Base-by-base conservation (phyloP, 2,329 filamentous ascomycete genomes). In the Colletotrichum somersetense region DNA sequence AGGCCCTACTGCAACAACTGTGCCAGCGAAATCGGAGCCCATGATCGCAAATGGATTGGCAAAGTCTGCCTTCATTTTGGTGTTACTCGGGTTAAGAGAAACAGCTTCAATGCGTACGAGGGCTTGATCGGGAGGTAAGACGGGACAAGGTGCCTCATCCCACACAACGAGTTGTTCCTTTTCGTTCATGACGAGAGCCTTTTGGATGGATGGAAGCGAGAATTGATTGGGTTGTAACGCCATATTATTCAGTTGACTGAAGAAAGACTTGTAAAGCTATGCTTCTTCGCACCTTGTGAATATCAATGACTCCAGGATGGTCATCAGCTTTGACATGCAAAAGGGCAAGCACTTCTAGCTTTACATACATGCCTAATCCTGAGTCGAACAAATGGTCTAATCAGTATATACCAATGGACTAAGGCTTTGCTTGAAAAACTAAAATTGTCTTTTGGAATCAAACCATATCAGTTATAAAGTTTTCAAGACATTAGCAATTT, bases 11-110 rank as follows among this genome's bases (percentile, higher is more conserved):
- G 63, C 53, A n/a, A 66, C n/a, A 2, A 66, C 63, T 7, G 63
- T 69, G 12, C 80, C 80, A 10, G 77, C 74, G 53, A 79, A 79
- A 68, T 82, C 80, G 62, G 74, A 74, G 23, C 80, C 80, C 62
- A 62, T 62, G 53, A 76, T 70, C 5, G 53, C 63, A 26, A 38
- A 57, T 26, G 63, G 53, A 2, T 6, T 50, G 23, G 53, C 53
- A 26, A 66, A 66, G 14, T 26, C 52, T 18, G 14, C 23, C 26
- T 50, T 42, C 77, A 79, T 80, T 67, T 81, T 80, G 53, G 62
- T 75, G 73, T 81, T 78, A 64, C 63, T 72, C 5, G 76, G 80
- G 72, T 80, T 80, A 16, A 81, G 48, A 4, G 75, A 77, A 12
- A 80, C 76, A 6, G 77, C 75, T 48, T 66, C 53, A 33, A 50